Evolutionary conservation across 345 rosid genomes (phyloP), one percentile per base, ranked within the genome.

Genomic region (Gossypium mustelinum): DNA sequence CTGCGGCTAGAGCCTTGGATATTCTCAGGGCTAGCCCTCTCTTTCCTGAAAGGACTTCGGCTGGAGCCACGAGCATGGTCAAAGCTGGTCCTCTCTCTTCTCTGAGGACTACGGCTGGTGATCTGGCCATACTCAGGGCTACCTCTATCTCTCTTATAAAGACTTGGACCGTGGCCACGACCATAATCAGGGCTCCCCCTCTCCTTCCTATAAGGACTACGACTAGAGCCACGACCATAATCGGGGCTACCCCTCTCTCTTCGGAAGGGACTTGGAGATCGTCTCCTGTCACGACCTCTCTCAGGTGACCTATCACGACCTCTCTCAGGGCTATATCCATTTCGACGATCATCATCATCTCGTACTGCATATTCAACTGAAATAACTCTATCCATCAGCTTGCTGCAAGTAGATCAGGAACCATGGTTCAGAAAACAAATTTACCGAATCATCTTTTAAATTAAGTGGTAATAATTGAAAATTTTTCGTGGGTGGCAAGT

Each of bases 201-300:
- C 55, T 86, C 94, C 73, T 83, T 88, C 27, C 78, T 73, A 78
- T 85, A 76, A 48, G 86, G 86, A 73, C 84, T 84, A 11, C 86
- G 95, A 80, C 90, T 90, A 68, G 86, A 80, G 55, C 96, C 96
- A 76, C 85, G 93, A 8, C 98, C 98, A 81, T 95, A 91, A 76
- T 95, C 98, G 67, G 98, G 99, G 81, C 96, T 95, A 2, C 91
- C 98, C 75, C 97, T 85, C 68, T 90, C 95, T 76, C 92, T 92
- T 22, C 86, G 85, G 72, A 87, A 89, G 3, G 98, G 98, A 82
- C 94, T 91, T 24, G 93, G 90, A 8, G 98, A 92, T 52, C 89
- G 84, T 83, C 90, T 88, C 71, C 86, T 84, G 18, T 81, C 86
- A 74, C 82, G 80, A 65, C 86, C 76, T 80, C 92, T 85, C 84